Evolutionary conservation across 2,329 filamentous ascomycete species (phyloP), one percentile per base, ranked within the genome.

Genomic region (Fusarium pseudonygamai): DNA sequence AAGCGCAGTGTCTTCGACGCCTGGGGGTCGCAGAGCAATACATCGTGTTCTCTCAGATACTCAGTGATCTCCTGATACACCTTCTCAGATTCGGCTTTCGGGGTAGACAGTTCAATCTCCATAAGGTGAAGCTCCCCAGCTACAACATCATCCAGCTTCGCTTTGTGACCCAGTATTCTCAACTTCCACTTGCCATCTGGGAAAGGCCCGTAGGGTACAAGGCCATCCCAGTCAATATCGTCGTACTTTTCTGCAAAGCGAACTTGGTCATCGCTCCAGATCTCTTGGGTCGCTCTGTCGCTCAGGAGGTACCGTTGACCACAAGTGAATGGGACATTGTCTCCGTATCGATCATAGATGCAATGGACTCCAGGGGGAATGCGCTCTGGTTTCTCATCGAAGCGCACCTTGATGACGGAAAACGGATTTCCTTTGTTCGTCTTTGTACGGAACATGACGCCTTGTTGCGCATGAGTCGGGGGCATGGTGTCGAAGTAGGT

Each of bases 401-500:
- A 72, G 36, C 64, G 71, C 24, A 75, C 73, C 47, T 75, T 75
- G 36, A 75, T 70, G 13, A 73, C 46, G 12, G 73, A 75, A 34
- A 64, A 66, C 7, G 50, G 58, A 5, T 69, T 49, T 18, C 71
- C 70, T 39, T 72, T 74, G 43, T 69, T 75, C 28, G 61, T 60
- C 50, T 75, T 75, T 42, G 73, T 74, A 28, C 73, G 73, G 34
- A 75, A 75, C 73, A 75, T 75, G 30, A 75, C 58, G 16, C 71
- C 73, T 26, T 65, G 60, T 20, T 72, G 71, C 9, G 68, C 71
- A 40, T 75, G 71, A 18, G 61, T 69, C 30, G 73, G 73, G 6
- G 73, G 73, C 39, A 64, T 53, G 10, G 73, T 75, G 57, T 75
- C 73, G 42, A 74, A 75, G 43, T 75, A 75, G 14, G 67, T 68